phyloP scores from a whole-genome alignment of 805 yeast species.

The Saccharomycopsis lassenensis region DNA sequence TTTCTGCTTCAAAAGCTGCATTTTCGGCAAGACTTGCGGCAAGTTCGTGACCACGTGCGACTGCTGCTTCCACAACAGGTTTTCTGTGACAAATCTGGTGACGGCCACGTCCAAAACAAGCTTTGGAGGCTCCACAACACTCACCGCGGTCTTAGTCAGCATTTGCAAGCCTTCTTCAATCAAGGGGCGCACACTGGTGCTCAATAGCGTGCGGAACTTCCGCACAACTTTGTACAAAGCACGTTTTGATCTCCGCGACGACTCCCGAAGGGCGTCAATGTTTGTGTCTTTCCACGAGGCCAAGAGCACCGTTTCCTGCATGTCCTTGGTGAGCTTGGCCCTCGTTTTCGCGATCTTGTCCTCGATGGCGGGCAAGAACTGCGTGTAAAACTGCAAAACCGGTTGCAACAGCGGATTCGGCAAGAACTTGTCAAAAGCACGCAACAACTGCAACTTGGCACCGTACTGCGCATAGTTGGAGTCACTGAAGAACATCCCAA shows the following conservation, averaged over 20 bases:
- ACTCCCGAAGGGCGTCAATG: slow-evolving; percentile 84
- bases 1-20: no score
- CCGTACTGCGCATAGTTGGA: slow-evolving; percentile 67
- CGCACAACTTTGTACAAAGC: slow-evolving; percentile 73
- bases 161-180: slow-evolving; percentile 54
- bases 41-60: no score
- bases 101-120: no score
- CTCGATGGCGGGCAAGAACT: slow-evolving; percentile 43
- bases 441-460: slow-evolving; percentile 46
- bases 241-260: slow-evolving; percentile 83
- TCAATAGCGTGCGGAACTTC: slow-evolving; percentile 60
- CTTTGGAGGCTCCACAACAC: no score
- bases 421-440: slow-evolving; percentile 60
- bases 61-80: no score
- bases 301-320: slow-evolving; percentile 71
- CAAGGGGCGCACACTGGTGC: slow-evolving; percentile 37
- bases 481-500: slow-evolving; percentile 67
- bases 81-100: no score
- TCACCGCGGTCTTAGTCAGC: no score
- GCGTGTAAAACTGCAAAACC: slow-evolving; percentile 54
- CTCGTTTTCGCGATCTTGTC: slow-evolving; percentile 35
- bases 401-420: no score
- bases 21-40: no score
- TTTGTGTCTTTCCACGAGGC: slow-evolving; percentile 98
- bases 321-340: slow-evolving; percentile 59